A percentile compares a stretch with the other conserved stretches of the same genome.
Evolutionary conservation across 805 yeast genomes (phyloP).

Genomic region (Blastobotrys attinorum): DNA sequence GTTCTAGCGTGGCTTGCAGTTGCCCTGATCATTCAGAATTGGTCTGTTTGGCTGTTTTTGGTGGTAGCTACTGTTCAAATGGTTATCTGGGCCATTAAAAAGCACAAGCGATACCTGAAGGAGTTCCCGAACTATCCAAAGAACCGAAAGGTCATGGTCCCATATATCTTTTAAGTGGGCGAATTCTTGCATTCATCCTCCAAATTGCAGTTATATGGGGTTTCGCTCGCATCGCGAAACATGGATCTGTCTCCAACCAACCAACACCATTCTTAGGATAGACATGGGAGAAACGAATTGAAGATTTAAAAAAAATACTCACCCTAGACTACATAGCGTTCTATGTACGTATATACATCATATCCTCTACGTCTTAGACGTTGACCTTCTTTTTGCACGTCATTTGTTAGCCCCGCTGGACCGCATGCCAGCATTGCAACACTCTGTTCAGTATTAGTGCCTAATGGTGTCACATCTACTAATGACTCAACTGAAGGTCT

Average conservation of each 20-base stretch:
- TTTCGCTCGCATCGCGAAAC: too few relatives aligned
- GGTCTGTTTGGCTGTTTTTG: conserved; percentile 67
- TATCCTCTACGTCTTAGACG: conserved; percentile 17
- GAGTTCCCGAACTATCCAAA: conserved; percentile 77
- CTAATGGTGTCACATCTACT: background rate
- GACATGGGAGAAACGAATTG: background rate
- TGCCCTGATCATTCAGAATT: conserved; percentile 65
- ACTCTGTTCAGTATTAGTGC: too few relatives aligned
- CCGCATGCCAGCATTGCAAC: conserved; percentile 34
- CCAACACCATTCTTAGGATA: background rate
- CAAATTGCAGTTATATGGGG: background rate
- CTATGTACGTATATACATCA: conserved; percentile 37
- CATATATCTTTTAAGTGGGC: conserved; percentile 47
- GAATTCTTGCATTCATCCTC: background rate
- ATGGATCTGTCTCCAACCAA: background rate
- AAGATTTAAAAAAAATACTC: conserved; percentile 21
- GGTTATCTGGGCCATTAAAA: conserved; percentile 87
- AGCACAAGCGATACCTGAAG: conserved; percentile 59
- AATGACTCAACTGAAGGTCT: background rate
- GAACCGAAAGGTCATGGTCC: conserved; percentile 70
- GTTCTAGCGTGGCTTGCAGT: conserved; percentile 63
- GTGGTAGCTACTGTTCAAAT: conserved; percentile 70
- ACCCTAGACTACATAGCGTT: conserved; percentile 17
- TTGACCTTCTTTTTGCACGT: conserved; percentile 28
- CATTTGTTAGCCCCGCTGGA: conserved; percentile 28